Percentiles rank a stretch among this genome's conserved stretches.
These are phyloP conservation scores for sunflower (Helianthus annuus) DNA, from an alignment of 129 eudicot species.

Conservation along the genomic window DNA sequence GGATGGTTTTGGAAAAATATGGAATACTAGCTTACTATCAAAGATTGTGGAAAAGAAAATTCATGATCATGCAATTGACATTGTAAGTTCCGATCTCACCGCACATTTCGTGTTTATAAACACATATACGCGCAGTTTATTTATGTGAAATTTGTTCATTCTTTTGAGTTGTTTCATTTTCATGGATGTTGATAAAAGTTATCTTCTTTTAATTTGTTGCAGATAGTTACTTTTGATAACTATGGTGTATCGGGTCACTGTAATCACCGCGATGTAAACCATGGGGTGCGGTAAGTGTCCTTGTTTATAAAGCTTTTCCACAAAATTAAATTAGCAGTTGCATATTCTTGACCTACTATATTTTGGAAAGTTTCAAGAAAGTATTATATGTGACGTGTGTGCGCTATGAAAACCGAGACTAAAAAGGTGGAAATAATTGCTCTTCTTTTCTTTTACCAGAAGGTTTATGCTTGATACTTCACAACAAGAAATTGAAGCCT, in stretches of 20 bases:
- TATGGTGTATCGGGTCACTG: conserved; percentile 95
- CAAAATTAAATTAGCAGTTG: not conserved
- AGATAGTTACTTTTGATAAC: conserved; percentile 81
- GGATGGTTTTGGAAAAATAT: conserved; percentile 87
- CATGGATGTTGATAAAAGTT: conserved; percentile 5
- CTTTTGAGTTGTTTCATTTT: not conserved
- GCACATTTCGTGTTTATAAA: not conserved
- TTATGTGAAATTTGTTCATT: not conserved
- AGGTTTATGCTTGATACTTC: conserved; percentile 52
- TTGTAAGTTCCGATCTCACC: conserved; percentile 42
- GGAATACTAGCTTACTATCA: conserved; percentile 59
- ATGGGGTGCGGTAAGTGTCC: conserved; percentile 67
- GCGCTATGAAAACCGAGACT: not conserved
- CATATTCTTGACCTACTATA: not conserved
- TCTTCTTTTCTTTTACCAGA: conserved; percentile 34
- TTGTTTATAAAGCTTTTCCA: conserved; percentile 5
- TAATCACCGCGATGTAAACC: conserved; percentile 80
- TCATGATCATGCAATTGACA: conserved; percentile 50
- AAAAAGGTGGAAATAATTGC: conserved; percentile 4
- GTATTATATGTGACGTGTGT: not conserved
- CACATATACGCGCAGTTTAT: not conserved
- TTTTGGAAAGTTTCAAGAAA: conserved; percentile 4
- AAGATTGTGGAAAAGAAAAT: conserved; percentile 49
- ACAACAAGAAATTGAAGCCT: conserved; percentile 54
- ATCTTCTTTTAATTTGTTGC: conserved; percentile 25